These are phyloP conservation scores for Linaria vulgaris DNA, from an alignment of 257 asterid species.

Conservation along the genomic window DNA sequence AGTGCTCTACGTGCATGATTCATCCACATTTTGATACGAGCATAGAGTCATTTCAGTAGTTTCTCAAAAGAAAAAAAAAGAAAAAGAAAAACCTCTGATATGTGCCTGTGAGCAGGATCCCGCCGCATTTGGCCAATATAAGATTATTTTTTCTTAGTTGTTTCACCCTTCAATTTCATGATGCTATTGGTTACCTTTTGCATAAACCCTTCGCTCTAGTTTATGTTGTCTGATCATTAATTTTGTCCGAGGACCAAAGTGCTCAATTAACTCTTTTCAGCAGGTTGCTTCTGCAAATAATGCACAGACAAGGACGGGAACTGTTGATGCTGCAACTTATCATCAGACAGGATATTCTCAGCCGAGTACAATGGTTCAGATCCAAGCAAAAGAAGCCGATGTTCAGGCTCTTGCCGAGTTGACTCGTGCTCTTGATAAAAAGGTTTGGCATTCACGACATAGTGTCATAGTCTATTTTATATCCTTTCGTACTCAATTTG, in stretches of 20 bases:
- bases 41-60: background rate
- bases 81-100: background rate
- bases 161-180: background rate
- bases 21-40: constrained; percentile 5
- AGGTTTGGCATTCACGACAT: constrained; percentile 45
- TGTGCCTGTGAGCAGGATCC: background rate
- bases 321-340: constrained; percentile 36
- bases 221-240: background rate
- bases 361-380: constrained; percentile 41
- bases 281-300: constrained; percentile 51
- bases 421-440: constrained; percentile 85
- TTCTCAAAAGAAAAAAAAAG: background rate
- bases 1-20: constrained; percentile 14
- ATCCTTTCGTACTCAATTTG: constrained; percentile 7
- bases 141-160: no score
- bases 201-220: background rate
- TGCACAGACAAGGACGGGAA: constrained; percentile 39
- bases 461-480: background rate
- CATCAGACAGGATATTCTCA: constrained; percentile 47
- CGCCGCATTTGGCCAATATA: constrained; percentile 6
- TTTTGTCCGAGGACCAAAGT: constrained; percentile 1
- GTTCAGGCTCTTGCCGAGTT: constrained; percentile 76
- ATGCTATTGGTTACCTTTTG: background rate
- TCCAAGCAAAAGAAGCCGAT: constrained; percentile 93
- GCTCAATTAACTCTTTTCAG: constrained; percentile 27